Base-by-base conservation (phyloP, 2,329 filamentous ascomycete genomes). In the Aspergillus brasiliensis region DNA sequence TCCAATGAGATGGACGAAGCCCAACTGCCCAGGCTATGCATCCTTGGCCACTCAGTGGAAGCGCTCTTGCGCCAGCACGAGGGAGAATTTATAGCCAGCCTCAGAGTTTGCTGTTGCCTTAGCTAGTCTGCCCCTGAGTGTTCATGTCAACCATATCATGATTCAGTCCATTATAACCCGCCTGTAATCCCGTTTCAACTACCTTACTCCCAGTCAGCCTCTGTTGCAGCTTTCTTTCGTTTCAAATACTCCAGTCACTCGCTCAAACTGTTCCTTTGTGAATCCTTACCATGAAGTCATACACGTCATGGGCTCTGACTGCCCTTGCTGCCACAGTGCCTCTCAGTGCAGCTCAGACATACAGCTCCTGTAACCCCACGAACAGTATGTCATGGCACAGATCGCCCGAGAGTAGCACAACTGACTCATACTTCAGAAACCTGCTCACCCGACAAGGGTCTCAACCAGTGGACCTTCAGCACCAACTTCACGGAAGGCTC, bases 331-430 rank as follows among this genome's bases (percentile, higher is more conserved):
- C 61, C 23, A 38, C 17, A 5, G 56, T 59, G 23, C 63, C 59
- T 8, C 53, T 62, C 19, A 57, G 59, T 44, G 61, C 68, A 13
- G 91, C 89, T 38, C 93, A 97, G 76, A 92, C 92, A 28, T 86
- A 79, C 62, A 91, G 91, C 15, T 75, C 82, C 49, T 97, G 92
- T 80, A 88, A 96, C 72, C 92, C 93, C 1, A 54, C 69, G n/a
- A 54, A 73, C 19, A 63, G 69, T 69, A 64, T 51, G 67, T 58
- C 3, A 21, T 34, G 1, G 8, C 2, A 1, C 5, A 44, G 1
- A 13, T 15, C 6, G 7, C 4, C 23, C 13, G 3, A 11, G 2
- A 10, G 6, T 3, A 5, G 1, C 3, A 15, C 46, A n/a, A 53
- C 42, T 28, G 31, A 37, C 27, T 34, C 1, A n/a, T 27, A 8